These are phyloP conservation scores for Heliamphora exappendiculata DNA, from an alignment of 148 eudicot genomes.

Conservation along the genomic window DNA sequence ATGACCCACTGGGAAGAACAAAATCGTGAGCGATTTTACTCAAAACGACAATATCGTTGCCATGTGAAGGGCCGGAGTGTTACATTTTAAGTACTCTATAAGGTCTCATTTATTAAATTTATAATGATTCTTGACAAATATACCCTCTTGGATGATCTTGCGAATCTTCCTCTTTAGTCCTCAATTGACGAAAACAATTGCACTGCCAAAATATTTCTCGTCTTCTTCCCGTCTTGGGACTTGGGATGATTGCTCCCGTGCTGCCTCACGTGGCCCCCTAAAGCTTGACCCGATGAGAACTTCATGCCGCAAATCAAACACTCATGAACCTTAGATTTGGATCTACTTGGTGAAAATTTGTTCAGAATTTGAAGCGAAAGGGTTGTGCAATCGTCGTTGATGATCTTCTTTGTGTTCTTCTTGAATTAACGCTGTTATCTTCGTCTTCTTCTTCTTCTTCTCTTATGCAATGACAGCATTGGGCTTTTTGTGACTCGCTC, in stretches of 20 bases:
- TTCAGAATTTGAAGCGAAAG: slow-evolving; percentile 41
- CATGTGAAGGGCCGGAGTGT: no score
- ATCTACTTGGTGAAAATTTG: not conserved
- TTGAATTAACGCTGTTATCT: not conserved
- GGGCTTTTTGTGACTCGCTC: slow-evolving; percentile 48
- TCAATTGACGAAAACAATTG: no score
- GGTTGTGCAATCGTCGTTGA: slow-evolving; percentile 9
- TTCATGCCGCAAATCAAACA: slow-evolving; percentile 41
- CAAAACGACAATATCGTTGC: no score
- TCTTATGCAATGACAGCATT: not conserved
- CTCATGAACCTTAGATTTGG: slow-evolving; percentile 30
- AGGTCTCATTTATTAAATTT: no score
- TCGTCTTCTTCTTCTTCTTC: not conserved
- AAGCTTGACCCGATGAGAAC: slow-evolving; percentile 41
- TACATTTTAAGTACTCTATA: no score
- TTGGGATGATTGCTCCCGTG: slow-evolving; percentile 22
- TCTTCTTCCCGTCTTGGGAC: slow-evolving; percentile 19
- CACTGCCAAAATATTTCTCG: slow-evolving; percentile 25
- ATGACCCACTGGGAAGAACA: no score
- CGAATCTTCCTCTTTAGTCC: no score
- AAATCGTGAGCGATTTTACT: no score
- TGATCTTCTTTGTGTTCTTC: not conserved
- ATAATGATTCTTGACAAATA: no score
- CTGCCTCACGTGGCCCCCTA: slow-evolving; percentile 53
- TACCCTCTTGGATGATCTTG: no score